Evolutionary conservation across 108 stramenopile genomes (phyloP), one percentile per base, ranked within the genome.

Genomic region (Chaetoceros muelleri): DNA sequence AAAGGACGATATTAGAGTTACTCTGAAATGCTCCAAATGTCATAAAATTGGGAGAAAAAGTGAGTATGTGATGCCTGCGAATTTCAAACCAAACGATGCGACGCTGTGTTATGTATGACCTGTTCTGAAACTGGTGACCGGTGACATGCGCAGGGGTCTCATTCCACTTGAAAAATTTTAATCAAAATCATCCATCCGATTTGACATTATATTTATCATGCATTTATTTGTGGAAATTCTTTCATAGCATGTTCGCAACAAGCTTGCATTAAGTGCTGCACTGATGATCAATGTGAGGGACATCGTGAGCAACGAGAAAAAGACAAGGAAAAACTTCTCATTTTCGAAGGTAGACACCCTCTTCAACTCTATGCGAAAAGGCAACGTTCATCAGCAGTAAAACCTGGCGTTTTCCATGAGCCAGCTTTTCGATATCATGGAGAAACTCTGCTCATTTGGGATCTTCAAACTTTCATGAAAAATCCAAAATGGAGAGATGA

Each of bases 401-500:
- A 28, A 34, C 64, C 64, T 30, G 72, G 72, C 13, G 48, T 48
- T 17, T 78, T 80, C 30, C 52, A 52, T 29, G 84, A 85, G 31
- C 18, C 68, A 3, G 55, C 44, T 30, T 73, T 85, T 20, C 44
- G 48, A 30, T 82, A 80, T 47, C 49, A 70, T 54, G 67, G 74
- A 24, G 76, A 85, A 55, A 75, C 79, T 7, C 64, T 78, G 0
- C 58, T 75, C 16, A 57, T 82, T 31, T 85, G 78, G 78, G 58
- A 76, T 62, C 17, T 80, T 0, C 22, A 31, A 0, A 66, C 76
- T 26, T 79, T 67, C 48, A 26, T 76, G 52, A 46, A 46, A 17
- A 58, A 65, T 58, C 55, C 65, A 25, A 82, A 79, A 49, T 82
- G 81, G 81, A 79, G 62, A 64, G 76, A 82, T 45, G 81, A 82